These are phyloP conservation scores for Hortiboletus flavorubellus DNA, from an alignment of 768 basidiomycete species.

Conservation along the genomic window DNA sequence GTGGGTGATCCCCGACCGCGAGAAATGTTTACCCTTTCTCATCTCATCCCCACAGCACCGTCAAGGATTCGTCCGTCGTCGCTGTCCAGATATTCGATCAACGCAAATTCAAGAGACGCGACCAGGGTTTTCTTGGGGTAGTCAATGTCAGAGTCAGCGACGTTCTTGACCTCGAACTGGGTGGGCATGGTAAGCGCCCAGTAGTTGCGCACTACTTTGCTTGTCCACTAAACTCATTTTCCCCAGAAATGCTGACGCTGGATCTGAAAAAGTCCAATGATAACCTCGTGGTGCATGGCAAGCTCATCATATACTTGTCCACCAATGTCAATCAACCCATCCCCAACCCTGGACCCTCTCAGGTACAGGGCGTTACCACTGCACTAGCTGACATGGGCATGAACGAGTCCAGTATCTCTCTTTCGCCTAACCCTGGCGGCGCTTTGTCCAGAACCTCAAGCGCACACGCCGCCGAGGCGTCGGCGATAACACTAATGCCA, in stretches of 20 bases:
- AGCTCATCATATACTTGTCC: slow-evolving; percentile 93
- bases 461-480: slow-evolving; percentile 59
- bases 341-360: slow-evolving; percentile 77
- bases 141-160: slow-evolving; percentile 93
- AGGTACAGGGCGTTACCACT: slow-evolving; percentile 55
- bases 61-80: slow-evolving; percentile 96
- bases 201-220: background rate
- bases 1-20: slow-evolving; percentile 42
- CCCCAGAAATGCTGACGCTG: slow-evolving; percentile 88
- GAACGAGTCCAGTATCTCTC: slow-evolving; percentile 56
- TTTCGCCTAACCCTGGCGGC: slow-evolving; percentile 45
- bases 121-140: slow-evolving; percentile 97
- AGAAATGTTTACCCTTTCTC: background rate
- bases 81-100: slow-evolving; percentile 99
- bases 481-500: slow-evolving; percentile 40
- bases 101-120: slow-evolving; percentile 96
- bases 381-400: slow-evolving; percentile 62
- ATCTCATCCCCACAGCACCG: slow-evolving; percentile 53
- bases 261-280: slow-evolving; percentile 99
- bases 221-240: slow-evolving; percentile 1
- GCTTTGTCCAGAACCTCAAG: slow-evolving; percentile 61
- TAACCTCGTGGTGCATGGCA: slow-evolving; percentile 95
- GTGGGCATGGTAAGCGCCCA: slow-evolving; percentile 77
- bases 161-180: slow-evolving; percentile 86
- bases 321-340: slow-evolving; percentile 87